A percentile compares a stretch with the other conserved stretches of the same genome.
phyloP scores from a whole-genome alignment of 257 asterid genomes.

The Misopates orontium region DNA sequence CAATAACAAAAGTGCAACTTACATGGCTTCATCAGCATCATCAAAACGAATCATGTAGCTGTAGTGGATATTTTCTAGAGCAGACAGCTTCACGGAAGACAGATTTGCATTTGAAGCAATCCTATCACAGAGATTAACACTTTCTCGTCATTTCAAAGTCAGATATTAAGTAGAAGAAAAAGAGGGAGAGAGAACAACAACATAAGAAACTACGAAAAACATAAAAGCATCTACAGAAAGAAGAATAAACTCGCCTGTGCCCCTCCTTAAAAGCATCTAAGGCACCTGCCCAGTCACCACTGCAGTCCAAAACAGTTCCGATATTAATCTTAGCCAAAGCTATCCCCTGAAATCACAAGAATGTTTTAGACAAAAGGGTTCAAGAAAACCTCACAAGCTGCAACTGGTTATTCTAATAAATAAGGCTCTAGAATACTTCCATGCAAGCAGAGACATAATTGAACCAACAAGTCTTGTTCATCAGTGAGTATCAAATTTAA shows the following conservation, averaged over 20 bases:
- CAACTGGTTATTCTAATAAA: slow-evolving; percentile 12
- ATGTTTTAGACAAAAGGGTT: slow-evolving; percentile 24
- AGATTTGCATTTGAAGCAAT: slow-evolving; percentile 65
- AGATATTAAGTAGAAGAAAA: background rate
- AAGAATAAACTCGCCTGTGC: slow-evolving; percentile 61
- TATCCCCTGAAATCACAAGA: slow-evolving; percentile 69
- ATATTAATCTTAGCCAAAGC: slow-evolving; percentile 79
- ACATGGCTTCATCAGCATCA: slow-evolving; percentile 84
- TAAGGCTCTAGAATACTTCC: background rate
- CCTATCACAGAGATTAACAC: slow-evolving; percentile 44
- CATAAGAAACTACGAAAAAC: background rate
- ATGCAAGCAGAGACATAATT: background rate
- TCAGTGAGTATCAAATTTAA: background rate
- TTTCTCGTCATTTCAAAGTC: background rate
- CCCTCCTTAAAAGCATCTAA: slow-evolving; percentile 76
- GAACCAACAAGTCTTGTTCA: slow-evolving; percentile 8
- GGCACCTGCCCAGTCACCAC: slow-evolving; percentile 72
- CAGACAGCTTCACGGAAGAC: slow-evolving; percentile 64
- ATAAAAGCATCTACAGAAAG: slow-evolving; percentile 15
- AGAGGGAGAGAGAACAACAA: background rate
- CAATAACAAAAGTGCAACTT: slow-evolving; percentile 22
- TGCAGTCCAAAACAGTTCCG: slow-evolving; percentile 73
- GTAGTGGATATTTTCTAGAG: slow-evolving; percentile 93
- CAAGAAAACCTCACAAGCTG: slow-evolving; percentile 12
- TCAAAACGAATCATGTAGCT: slow-evolving; percentile 94